Evolutionary conservation across 225 moss, liverwort and hornwort genomes (phyloP).

Genomic region (Lunularia cruciata): DNA sequence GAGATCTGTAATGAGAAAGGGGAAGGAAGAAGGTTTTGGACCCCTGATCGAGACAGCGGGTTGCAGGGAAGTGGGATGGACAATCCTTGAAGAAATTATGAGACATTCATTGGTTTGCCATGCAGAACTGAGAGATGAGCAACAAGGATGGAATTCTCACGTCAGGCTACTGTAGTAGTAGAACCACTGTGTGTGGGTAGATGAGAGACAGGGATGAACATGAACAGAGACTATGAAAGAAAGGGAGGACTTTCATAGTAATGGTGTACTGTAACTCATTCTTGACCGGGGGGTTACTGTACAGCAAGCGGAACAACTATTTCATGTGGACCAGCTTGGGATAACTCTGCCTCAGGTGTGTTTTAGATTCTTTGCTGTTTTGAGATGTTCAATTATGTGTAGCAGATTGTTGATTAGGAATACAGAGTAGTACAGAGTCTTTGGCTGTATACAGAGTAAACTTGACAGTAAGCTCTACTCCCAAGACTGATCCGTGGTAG

Average conservation of each 20-base stretch:
- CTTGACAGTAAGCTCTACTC: neutral
- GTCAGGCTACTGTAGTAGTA: neutral
- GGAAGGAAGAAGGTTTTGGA: slow-evolving; percentile 10
- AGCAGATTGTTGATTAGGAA: neutral
- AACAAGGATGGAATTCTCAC: neutral
- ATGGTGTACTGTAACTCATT: too few relatives aligned
- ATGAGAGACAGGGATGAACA: neutral
- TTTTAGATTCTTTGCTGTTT: slow-evolving; percentile 18
- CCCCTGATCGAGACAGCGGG: neutral
- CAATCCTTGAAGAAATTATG: neutral
- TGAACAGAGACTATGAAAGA: neutral
- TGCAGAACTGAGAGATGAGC: neutral
- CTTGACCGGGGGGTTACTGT: too few relatives aligned
- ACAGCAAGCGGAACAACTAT: neutral
- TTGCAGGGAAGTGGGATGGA: neutral
- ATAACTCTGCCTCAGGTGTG: slow-evolving; percentile 18
- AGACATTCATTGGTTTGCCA: slow-evolving; percentile 1
- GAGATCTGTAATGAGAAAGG: too few relatives aligned
- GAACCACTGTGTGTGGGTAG: neutral
- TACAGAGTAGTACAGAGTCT: neutral
- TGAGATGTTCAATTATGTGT: slow-evolving; percentile 10
- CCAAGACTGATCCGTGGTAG: slow-evolving; percentile 1
- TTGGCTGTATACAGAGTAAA: neutral
- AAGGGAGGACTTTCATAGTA: too few relatives aligned
- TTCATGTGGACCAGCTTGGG: slow-evolving; percentile 4